phyloP scores from a whole-genome alignment of 2,329 filamentous ascomycete species.

The Paecilomyces sp. region DNA sequence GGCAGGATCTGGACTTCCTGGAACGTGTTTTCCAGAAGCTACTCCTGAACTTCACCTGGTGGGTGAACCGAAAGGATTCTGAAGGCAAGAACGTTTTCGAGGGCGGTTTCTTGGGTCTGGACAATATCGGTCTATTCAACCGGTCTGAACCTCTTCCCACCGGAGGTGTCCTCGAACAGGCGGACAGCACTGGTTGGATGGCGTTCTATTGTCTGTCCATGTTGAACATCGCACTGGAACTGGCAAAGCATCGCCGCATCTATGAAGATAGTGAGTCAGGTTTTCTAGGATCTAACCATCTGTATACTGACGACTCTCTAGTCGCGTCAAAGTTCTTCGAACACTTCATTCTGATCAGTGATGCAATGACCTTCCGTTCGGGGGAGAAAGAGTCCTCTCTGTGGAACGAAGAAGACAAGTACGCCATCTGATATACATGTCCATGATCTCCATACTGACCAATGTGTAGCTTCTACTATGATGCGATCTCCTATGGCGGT shows the following conservation, averaged over 20 bases:
- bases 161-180: slow-evolving; percentile 87
- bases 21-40: slow-evolving; percentile 96
- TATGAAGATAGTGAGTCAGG: slow-evolving; percentile 66
- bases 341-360: slow-evolving; percentile 95
- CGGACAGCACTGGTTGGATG: slow-evolving; percentile 98
- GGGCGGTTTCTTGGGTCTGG: slow-evolving; percentile 86
- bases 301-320: slow-evolving; percentile 8
- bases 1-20: slow-evolving; percentile 89
- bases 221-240: slow-evolving; percentile 91
- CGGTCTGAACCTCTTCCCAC: slow-evolving; percentile 91
- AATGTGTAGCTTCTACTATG: slow-evolving; percentile 74
- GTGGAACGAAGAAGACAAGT: slow-evolving; percentile 88
- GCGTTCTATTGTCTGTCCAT: slow-evolving; percentile 94
- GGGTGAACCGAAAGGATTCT: slow-evolving; percentile 92
- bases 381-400: slow-evolving; percentile 70
- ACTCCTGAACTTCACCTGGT: slow-evolving; percentile 96
- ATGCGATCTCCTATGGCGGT: slow-evolving; percentile 93
- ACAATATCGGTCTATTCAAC: slow-evolving; percentile 98
- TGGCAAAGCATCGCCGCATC: slow-evolving; percentile 88
- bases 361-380: slow-evolving; percentile 85
- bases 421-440: slow-evolving; percentile 1
- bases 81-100: slow-evolving; percentile 98
- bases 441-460: slow-evolving; percentile 8
- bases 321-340: slow-evolving; percentile 98
- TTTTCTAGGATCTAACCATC: neutral